A percentile compares a stretch with the other conserved stretches of the same genome.
Conservation (phyloP, 768 basidiomycete genomes). For the Leccinum incarnatum region DNA sequence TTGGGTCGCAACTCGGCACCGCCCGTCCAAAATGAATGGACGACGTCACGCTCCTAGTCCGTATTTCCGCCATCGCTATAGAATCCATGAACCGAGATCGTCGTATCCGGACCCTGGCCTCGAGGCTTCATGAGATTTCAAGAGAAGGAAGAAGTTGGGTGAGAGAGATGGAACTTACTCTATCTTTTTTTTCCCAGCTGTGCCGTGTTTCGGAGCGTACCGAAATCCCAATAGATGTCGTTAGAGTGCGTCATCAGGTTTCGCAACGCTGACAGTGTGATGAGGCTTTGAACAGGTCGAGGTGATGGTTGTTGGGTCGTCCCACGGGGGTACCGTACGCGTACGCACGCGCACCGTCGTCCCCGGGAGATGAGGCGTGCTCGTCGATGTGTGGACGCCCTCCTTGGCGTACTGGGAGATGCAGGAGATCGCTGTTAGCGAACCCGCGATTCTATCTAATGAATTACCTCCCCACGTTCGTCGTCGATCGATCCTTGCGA, state of each 20-base stretch:
- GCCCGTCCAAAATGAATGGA: too few species aligned
- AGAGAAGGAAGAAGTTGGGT: neutral
- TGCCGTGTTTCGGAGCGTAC: neutral
- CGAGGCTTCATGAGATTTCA: neutral
- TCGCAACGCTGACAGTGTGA: neutral
- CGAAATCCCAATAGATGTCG: neutral
- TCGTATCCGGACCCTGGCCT: neutral
- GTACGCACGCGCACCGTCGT: neutral
- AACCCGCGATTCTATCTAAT: neutral
- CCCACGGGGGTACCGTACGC: neutral
- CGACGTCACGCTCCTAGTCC: neutral
- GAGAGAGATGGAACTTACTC: neutral
- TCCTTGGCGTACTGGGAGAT: neutral
- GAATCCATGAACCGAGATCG: neutral
- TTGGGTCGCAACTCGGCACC: neutral
- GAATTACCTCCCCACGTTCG: neutral
- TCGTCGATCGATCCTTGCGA: neutral
- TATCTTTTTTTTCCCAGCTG: neutral
- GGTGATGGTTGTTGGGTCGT: neutral
- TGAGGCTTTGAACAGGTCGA: neutral
- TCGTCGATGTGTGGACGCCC: neutral
- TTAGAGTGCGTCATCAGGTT: neutral
- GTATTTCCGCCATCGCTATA: neutral
- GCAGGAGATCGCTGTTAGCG: neutral
- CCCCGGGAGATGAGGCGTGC: neutral